phyloP scores from a whole-genome alignment of 2,329 filamentous ascomycete genomes.

The Didymella pinodella region DNA sequence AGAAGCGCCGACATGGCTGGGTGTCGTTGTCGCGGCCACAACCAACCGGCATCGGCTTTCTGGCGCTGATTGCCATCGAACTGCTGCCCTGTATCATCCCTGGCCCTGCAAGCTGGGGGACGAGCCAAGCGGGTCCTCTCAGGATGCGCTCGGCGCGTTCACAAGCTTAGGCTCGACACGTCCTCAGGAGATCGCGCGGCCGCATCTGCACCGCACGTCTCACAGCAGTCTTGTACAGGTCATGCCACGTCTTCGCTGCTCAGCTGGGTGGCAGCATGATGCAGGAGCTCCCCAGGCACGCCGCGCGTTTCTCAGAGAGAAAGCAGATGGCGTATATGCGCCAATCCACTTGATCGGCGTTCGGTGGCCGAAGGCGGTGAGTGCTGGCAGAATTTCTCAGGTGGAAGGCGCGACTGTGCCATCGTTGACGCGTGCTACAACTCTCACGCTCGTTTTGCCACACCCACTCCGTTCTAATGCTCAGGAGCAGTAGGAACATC shows the following conservation, averaged over 20 bases:
- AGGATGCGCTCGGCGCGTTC: constrained; percentile 11
- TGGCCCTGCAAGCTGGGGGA: constrained; percentile 3
- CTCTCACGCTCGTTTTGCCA: background rate
- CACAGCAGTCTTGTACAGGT: constrained; percentile 1
- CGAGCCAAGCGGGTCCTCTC: constrained; percentile 11
- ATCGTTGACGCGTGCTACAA: constrained; percentile 17
- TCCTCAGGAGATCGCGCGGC: background rate
- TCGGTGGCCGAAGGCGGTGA: constrained; percentile 9
- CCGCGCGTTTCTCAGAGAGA: constrained; percentile 13
- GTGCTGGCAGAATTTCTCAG: constrained; percentile 16
- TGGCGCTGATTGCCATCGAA: constrained; percentile 3
- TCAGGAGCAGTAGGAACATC: constrained; percentile 31
- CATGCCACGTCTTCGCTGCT: background rate
- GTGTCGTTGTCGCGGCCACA: constrained; percentile 23
- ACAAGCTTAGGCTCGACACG: background rate
- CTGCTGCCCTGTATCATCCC: constrained; percentile 18
- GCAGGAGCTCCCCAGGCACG: constrained; percentile 14
- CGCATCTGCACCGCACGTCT: background rate
- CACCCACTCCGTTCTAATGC: constrained; percentile 31
- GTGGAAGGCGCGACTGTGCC: constrained; percentile 3
- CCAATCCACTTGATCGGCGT: constrained; percentile 5
- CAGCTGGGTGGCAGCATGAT: background rate
- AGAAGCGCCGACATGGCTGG: constrained; percentile 10
- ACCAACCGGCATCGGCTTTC: background rate
- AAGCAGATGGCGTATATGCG: background rate